A percentile compares a stretch with the other conserved stretches of the same genome.
These are phyloP conservation scores for Daldinia eschscholtzii DNA, from an alignment of 2,329 filamentous ascomycete species.

Conservation along the genomic window DNA sequence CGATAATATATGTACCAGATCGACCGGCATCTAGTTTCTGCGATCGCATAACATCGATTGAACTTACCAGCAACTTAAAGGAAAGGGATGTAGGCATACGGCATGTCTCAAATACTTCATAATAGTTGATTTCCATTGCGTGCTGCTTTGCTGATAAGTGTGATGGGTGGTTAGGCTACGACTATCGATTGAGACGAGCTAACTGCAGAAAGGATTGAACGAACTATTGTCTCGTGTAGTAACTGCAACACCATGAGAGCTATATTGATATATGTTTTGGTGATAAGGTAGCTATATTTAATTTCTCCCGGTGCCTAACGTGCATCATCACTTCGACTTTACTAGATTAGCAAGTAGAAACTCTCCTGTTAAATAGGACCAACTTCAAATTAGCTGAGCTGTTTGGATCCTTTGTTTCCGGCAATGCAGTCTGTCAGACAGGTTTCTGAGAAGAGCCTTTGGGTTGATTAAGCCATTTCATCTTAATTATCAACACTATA, in stretches of 20 bases:
- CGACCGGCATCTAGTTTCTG: not conserved
- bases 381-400: not conserved
- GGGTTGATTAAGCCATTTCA: not conserved
- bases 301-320: too few relatives aligned
- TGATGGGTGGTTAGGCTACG: not conserved
- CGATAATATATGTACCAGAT: not conserved
- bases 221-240: not conserved
- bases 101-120: not conserved
- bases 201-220: not conserved
- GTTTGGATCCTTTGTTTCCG: not conserved
- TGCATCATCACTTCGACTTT: not conserved
- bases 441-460: not conserved
- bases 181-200: conserved; percentile 11
- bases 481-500: not conserved
- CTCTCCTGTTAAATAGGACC: not conserved
- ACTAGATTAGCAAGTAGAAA: not conserved
- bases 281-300: too few relatives aligned
- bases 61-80: not conserved
- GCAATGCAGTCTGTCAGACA: not conserved
- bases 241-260: not conserved
- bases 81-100: not conserved
- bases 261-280: not conserved
- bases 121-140: conserved; percentile 7
- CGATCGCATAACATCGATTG: conserved; percentile 11
- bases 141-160: conserved; percentile 2